Percentiles rank a stretch among this genome's conserved stretches.
Evolutionary conservation across 129 eudicot species (phyloP).

Genomic region (Artemisia tridentata): DNA sequence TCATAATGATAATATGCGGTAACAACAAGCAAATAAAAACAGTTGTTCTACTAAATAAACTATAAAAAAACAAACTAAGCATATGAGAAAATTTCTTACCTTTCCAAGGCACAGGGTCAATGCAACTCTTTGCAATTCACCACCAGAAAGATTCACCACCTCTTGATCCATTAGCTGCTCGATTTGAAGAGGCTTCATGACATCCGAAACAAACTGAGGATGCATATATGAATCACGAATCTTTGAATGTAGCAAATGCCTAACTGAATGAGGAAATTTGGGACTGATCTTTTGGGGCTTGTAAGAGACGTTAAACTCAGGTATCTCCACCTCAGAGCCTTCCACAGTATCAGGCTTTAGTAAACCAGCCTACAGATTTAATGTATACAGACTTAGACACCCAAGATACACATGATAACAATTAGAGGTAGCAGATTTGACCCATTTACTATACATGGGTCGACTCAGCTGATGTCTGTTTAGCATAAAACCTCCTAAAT

Average conservation of each 20-base stretch:
- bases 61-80: too few species aligned
- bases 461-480: too few species aligned
- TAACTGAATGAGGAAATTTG: conserved; percentile 55
- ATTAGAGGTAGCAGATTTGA: too few species aligned
- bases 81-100: neutral
- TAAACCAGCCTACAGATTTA: conserved; percentile 62
- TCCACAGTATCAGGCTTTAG: conserved; percentile 75
- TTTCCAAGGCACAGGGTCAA: conserved; percentile 84
- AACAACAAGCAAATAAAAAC: too few species aligned
- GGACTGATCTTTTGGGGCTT: conserved; percentile 93
- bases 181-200: conserved; percentile 86
- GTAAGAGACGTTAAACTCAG: conserved; percentile 81
- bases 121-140: conserved; percentile 87
- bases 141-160: conserved; percentile 80
- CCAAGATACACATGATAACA: neutral
- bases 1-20: too few species aligned
- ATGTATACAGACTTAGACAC: neutral
- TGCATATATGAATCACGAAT: conserved; percentile 79
- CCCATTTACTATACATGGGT: too few species aligned
- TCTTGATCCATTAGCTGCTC: conserved; percentile 88
- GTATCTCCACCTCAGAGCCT: conserved; percentile 73
- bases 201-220: conserved; percentile 90
- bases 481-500: too few species aligned
- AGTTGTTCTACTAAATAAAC: too few species aligned
- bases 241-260: conserved; percentile 67